Evolutionary conservation across 345 rosid species (phyloP).

Genomic region (Citrus unshiu): DNA sequence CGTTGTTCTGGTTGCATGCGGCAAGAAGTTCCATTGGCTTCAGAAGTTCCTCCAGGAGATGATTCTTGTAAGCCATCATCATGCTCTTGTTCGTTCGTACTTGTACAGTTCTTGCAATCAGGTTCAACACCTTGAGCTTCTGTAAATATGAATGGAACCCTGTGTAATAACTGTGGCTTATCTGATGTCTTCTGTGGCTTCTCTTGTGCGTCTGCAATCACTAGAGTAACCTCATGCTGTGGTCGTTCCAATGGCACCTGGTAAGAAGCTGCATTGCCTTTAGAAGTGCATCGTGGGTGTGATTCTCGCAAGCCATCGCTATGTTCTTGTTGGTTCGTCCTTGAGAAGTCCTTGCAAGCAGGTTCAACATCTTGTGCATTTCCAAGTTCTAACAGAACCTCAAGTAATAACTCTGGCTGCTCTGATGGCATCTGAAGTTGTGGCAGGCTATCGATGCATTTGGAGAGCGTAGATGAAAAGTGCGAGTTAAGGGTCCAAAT

Average conservation of each 20-base stretch:
- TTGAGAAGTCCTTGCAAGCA: too few species aligned
- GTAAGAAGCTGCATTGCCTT: not conserved
- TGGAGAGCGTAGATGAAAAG: slow-evolving; percentile 15
- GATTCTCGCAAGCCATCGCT: not conserved
- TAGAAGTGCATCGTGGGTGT: not conserved
- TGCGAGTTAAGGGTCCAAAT: slow-evolving; percentile 14
- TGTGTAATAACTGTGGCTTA: too few species aligned
- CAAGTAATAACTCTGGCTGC: slow-evolving; percentile 29
- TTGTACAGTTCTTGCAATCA: too few species aligned
- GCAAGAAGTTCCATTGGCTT: not conserved
- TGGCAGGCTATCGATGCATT: slow-evolving; percentile 19
- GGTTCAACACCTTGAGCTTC: too few species aligned
- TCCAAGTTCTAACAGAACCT: slow-evolving; percentile 29
- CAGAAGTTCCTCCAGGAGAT: not conserved
- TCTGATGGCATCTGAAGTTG: slow-evolving; percentile 28
- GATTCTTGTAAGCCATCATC: not conserved
- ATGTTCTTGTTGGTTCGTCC: not conserved
- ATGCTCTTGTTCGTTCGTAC: not conserved
- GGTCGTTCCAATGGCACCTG: too few species aligned
- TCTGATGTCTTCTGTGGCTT: too few species aligned
- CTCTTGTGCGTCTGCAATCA: too few species aligned
- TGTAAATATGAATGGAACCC: too few species aligned
- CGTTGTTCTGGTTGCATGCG: not conserved
- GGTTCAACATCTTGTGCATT: not conserved
- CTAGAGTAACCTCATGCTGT: too few species aligned